Evolutionary conservation across 768 basidiomycete genomes (phyloP).

Genomic region (Pleurotus sapidus): DNA sequence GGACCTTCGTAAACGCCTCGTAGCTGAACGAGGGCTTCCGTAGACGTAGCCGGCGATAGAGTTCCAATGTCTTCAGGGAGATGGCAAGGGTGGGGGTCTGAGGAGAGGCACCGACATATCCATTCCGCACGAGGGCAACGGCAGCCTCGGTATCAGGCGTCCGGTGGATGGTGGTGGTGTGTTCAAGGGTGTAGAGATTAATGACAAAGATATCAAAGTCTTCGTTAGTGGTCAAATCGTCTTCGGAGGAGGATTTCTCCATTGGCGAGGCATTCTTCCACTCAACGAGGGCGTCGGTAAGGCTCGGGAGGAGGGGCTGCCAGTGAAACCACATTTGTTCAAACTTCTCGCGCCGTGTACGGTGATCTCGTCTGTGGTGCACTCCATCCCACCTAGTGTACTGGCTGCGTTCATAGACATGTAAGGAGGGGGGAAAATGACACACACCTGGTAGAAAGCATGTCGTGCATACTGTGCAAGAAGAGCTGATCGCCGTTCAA

Average conservation of each 20-base stretch:
- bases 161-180: slow-evolving; percentile 4
- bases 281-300: slow-evolving; percentile 1
- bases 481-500: not conserved
- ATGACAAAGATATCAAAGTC: not conserved
- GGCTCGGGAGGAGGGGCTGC: not conserved
- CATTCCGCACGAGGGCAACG: slow-evolving; percentile 14
- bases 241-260: not conserved
- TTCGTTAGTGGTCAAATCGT: not conserved
- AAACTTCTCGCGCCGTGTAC: not conserved
- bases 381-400: not conserved
- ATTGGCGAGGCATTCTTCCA: slow-evolving; percentile 8
- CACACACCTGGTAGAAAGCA: not conserved
- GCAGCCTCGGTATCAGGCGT: not conserved
- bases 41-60: slow-evolving; percentile 14
- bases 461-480: not conserved
- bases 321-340: not conserved
- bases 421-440: not conserved
- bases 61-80: slow-evolving; percentile 20
- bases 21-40: slow-evolving; percentile 19
- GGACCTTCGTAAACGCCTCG: slow-evolving; percentile 18
- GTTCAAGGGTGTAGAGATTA: slow-evolving; percentile 10
- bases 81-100: slow-evolving; percentile 15
- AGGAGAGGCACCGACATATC: slow-evolving; percentile 16
- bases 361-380: not conserved
- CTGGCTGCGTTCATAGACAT: not conserved